Base-by-base conservation (phyloP, 2,329 filamentous ascomycete genomes). In the Orbilia blumenaviensis region DNA sequence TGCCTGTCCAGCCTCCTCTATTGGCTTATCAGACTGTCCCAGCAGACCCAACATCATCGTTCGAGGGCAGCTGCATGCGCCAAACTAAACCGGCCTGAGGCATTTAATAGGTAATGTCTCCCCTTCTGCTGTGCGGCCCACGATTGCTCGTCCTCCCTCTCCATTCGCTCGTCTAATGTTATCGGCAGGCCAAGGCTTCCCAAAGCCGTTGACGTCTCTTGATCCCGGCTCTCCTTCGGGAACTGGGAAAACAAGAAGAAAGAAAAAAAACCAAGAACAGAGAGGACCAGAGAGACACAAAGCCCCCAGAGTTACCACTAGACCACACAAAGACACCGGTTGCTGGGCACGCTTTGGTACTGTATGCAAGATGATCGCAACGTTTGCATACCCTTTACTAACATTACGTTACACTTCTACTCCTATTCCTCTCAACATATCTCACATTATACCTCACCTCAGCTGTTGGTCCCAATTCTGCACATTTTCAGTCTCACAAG, bases 331-430 rank as follows among this genome's bases (percentile, higher is more conserved):
- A n/a, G n/a, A n/a, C n/a, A n/a, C n/a, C n/a, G n/a, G n/a, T n/a
- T 54, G 18, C 18, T 21, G 3, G 10, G 6, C 2, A 44, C 16
- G 6, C 10, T 56, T 56, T 62, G n/a, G n/a, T n/a, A n/a, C n/a
- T n/a, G n/a, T n/a, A 64, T 74, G 69, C 69, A 74, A 74, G 69
- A 74, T 74, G 69, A 74, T 66, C 69, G 62, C 62, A 67, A 54
- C 32, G 5, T 42, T 74, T 56, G 16, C 66, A 42, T 71, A 67
- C 44, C 46, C 50, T 27, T 71, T 64, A 64, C 61, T 48, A 50
- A 69, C 32, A n/a, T n/a, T n/a, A n/a, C n/a, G n/a, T n/a, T n/a
- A n/a, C n/a, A 44, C 56, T 27, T 56, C 23, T 56, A 36, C 29
- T 54, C 48, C 36, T 32, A 56, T 54, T 36, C 61, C 14, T 54